A percentile compares a stretch with the other conserved stretches of the same genome.
These are phyloP conservation scores for Sistotremastrum niveocremeum DNA, from an alignment of 768 basidiomycete genomes.

Conservation along the genomic window DNA sequence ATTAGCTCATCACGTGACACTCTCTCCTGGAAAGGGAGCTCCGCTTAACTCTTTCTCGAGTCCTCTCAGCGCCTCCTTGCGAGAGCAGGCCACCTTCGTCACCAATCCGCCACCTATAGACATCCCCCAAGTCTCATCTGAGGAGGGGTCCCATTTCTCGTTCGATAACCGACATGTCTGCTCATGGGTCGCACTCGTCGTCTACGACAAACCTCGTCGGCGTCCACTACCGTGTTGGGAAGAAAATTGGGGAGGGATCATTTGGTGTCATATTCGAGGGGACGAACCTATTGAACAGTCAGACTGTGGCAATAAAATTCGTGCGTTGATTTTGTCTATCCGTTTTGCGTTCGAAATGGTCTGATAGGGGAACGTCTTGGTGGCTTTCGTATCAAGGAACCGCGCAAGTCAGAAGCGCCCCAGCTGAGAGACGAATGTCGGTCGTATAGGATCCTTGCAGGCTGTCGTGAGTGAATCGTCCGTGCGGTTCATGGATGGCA, in stretches of 20 bases:
- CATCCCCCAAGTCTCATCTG: no score
- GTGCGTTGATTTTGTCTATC: conserved; percentile 37
- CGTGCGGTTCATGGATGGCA: background rate
- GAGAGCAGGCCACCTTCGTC: no score
- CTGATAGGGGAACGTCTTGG: background rate
- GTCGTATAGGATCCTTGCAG: conserved; percentile 82
- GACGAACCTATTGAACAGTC: conserved; percentile 96
- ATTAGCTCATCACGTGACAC: no score
- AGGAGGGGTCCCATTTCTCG: no score
- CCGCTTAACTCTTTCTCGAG: no score
- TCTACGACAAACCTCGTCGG: conserved; percentile 75
- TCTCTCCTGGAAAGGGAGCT: no score
- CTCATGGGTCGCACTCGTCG: conserved; percentile 43
- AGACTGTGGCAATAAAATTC: conserved; percentile 99
- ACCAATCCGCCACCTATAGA: no score
- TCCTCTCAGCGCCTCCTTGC: no score
- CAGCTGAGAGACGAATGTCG: conserved; percentile 98
- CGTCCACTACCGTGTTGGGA: conserved; percentile 94
- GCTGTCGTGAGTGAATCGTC: conserved; percentile 57
- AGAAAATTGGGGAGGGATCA: conserved; percentile 98
- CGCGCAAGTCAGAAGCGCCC: conserved; percentile 89
- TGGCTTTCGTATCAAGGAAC: conserved; percentile 41
- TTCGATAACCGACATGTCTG: conserved; percentile 13
- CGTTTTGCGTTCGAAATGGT: background rate
- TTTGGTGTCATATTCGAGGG: conserved; percentile 96